Conservation (phyloP, 2,329 filamentous ascomycete species). For the Claviceps fusiformis region DNA sequence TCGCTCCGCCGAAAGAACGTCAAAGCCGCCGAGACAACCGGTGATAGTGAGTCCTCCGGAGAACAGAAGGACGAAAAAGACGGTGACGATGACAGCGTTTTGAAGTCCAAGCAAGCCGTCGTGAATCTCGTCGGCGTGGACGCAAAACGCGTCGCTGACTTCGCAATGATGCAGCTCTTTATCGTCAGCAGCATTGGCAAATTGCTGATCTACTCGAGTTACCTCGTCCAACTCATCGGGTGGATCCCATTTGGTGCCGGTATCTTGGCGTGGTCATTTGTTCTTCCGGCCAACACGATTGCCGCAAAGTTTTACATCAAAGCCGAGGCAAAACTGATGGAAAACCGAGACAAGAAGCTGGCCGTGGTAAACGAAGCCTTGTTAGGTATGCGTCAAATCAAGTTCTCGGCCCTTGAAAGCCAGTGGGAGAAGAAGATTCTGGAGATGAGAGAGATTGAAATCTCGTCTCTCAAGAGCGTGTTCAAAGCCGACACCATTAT, state of each 20-base stretch:
- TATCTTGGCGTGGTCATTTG: conserved; percentile 46
- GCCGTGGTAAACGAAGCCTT: conserved; percentile 64
- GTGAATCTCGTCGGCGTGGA: conserved; percentile 74
- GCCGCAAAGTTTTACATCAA: conserved; percentile 50
- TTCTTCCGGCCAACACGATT: conserved; percentile 55
- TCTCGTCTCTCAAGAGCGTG: conserved; percentile 50
- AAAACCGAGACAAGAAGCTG: conserved; percentile 61
- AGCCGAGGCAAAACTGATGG: conserved; percentile 60
- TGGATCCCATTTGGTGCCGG: conserved; percentile 57
- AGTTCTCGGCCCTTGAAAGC: conserved; percentile 63
- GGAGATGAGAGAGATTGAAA: conserved; percentile 49
- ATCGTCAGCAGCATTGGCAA: conserved; percentile 51
- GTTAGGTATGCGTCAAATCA: conserved; percentile 71
- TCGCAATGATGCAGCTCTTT: conserved; percentile 51
- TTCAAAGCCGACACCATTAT: conserved; percentile 51
- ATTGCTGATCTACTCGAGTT: conserved; percentile 49
- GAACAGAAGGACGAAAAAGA: conserved; percentile 29
- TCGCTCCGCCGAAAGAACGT: conserved; percentile 65
- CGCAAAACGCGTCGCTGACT: conserved; percentile 53
- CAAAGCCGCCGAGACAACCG: conserved; percentile 43
- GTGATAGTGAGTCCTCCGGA: conserved; percentile 17
- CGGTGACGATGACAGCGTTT: conserved; percentile 36
- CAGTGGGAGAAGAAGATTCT: conserved; percentile 61
- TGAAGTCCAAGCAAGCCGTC: conserved; percentile 48
- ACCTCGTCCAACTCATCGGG: conserved; percentile 56